Conservation (phyloP, 768 basidiomycete genomes). For the Boletus bicolor region DNA sequence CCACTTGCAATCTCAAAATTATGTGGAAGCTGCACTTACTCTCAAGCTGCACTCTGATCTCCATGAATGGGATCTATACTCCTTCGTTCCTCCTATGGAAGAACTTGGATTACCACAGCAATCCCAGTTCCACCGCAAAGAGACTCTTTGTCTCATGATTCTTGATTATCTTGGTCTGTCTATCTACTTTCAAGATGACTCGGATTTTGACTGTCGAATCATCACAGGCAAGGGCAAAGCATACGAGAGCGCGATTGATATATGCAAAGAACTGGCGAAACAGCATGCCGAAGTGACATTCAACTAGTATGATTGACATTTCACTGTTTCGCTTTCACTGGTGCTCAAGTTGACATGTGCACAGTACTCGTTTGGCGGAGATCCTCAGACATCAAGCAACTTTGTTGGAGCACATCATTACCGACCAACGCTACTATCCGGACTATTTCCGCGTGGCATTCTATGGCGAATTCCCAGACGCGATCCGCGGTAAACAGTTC, state of each 20-base stretch:
- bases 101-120: constrained; percentile 89
- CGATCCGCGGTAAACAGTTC: constrained; percentile 86
- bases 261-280: constrained; percentile 85
- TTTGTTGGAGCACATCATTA: constrained; percentile 81
- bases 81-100: constrained; percentile 83
- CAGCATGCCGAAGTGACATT: constrained; percentile 90
- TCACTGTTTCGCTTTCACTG: background rate
- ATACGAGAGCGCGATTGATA: constrained; percentile 92
- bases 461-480: constrained; percentile 86
- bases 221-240: constrained; percentile 86
- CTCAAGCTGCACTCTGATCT: constrained; percentile 92
- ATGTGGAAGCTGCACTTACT: constrained; percentile 90
- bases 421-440: constrained; percentile 79
- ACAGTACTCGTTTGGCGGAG: constrained; percentile 78
- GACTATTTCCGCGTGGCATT: constrained; percentile 94
- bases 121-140: constrained; percentile 91
- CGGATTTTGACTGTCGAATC: background rate
- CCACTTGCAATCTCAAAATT: constrained; percentile 85
- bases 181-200: background rate
- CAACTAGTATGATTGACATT: constrained; percentile 64
- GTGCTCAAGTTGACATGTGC: constrained; percentile 8
- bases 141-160: constrained; percentile 85
- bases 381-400: constrained; percentile 86
- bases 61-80: constrained; percentile 83
- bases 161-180: constrained; percentile 85